Evolutionary conservation across 179 eudicot genomes (phyloP).

Genomic region (Silene coronaria): DNA sequence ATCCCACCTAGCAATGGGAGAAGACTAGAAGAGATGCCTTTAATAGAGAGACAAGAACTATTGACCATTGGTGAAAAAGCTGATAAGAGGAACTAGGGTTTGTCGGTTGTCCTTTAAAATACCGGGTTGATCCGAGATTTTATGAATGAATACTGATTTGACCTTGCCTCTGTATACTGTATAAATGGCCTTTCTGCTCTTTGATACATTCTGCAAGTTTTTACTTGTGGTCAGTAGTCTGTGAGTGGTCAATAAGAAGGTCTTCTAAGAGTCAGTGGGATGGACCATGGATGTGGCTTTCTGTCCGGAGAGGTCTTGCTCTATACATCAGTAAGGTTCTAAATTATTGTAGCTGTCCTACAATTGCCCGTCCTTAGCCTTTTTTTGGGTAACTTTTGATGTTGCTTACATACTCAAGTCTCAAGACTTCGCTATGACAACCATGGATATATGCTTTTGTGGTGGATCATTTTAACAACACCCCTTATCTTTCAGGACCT

Average conservation of each 20-base stretch:
- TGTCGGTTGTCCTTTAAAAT: not conserved
- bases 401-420: too few relatives aligned
- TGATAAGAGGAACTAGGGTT: not conserved
- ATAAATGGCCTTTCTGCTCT: not conserved
- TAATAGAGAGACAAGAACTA: not conserved
- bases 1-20: too few relatives aligned
- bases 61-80: not conserved
- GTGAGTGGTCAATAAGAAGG: too few relatives aligned
- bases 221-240: too few relatives aligned
- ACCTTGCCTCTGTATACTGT: not conserved
- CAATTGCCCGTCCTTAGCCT: not conserved
- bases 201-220: not conserved
- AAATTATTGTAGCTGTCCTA: too few relatives aligned
- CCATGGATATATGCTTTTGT: not conserved
- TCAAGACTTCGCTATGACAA: too few relatives aligned
- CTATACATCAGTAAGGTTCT: too few relatives aligned
- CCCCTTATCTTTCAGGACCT: slow-evolving; percentile 60
- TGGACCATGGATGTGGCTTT: too few relatives aligned
- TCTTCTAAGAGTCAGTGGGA: too few relatives aligned
- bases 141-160: not conserved
- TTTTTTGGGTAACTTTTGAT: too few relatives aligned
- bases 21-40: not conserved
- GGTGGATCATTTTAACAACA: not conserved
- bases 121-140: not conserved
- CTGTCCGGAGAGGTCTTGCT: too few relatives aligned